Conservation (phyloP, 1,284 basidiomycete species). For the Melampsora americana region DNA sequence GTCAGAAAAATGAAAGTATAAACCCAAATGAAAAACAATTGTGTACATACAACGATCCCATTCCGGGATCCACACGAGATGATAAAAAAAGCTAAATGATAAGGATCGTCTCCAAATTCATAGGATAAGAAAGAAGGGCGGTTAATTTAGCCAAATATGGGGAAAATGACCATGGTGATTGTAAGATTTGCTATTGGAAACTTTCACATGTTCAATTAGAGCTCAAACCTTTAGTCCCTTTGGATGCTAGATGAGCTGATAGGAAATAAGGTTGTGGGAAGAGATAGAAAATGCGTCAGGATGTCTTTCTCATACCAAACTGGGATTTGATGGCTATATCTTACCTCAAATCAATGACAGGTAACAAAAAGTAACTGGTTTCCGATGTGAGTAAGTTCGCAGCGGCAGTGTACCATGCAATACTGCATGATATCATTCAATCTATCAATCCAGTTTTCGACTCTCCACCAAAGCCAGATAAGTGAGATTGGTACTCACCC, state of each 20-base stretch:
- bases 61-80: too few species aligned
- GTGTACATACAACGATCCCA: too few species aligned
- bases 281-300: neutral
- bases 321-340: neutral
- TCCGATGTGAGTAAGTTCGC: conserved; percentile 58
- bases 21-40: too few species aligned
- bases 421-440: conserved; percentile 8
- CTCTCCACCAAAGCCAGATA: neutral
- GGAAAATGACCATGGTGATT: too few species aligned
- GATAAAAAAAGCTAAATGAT: too few species aligned
- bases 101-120: too few species aligned
- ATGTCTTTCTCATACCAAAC: neutral
- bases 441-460: neutral
- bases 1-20: too few species aligned
- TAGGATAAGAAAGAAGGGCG: too few species aligned
- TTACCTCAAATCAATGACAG: neutral
- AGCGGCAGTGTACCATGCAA: conserved; percentile 56
- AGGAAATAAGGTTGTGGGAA: neutral
- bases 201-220: too few species aligned
- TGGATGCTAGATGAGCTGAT: neutral
- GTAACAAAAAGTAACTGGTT: conserved; percentile 49
- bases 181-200: too few species aligned
- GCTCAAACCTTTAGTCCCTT: neutral
- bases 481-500: conserved; percentile 1
- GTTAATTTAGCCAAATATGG: too few species aligned